A percentile compares a stretch with the other conserved stretches of the same genome.
phyloP scores from a whole-genome alignment of 2,329 filamentous ascomycete species.

The Calonectria crousiana region DNA sequence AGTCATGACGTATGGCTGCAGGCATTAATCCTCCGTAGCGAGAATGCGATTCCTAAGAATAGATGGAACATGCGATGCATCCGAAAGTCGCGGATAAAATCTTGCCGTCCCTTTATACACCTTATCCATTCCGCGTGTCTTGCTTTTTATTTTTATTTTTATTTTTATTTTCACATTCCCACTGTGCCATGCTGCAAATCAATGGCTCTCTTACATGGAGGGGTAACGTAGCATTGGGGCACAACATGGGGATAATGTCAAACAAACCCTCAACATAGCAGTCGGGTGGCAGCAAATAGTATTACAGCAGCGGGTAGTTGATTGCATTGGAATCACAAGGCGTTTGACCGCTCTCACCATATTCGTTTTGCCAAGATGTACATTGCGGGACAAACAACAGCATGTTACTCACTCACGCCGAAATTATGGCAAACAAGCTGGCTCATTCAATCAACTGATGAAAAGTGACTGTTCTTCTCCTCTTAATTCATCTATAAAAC shows the following conservation, averaged over 20 bases:
- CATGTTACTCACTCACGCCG: not conserved
- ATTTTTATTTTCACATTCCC: not conserved
- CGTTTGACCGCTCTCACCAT: not conserved
- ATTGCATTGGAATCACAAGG: not conserved
- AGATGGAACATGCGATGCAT: not conserved
- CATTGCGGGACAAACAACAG: not conserved
- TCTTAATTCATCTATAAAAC: not conserved
- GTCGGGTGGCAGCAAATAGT: not conserved
- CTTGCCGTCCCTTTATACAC: not conserved
- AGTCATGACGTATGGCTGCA: not conserved
- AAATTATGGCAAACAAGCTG: too few species aligned
- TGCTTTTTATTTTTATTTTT: not conserved
- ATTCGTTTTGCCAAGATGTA: not conserved
- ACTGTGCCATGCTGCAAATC: not conserved
- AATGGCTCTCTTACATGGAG: not conserved
- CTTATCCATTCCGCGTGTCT: not conserved
- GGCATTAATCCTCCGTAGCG: constrained; percentile 8
- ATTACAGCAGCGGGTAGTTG: not conserved
- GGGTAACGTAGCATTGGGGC: not conserved
- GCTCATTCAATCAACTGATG: not conserved
- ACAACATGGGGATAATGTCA: not conserved
- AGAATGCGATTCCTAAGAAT: constrained; percentile 5
- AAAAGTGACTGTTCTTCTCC: not conserved
- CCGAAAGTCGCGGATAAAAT: too few species aligned
- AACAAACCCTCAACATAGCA: not conserved